Percentiles rank a stretch among this genome's conserved stretches.
Conservation (phyloP, 306 rosid genomes). For the Mucuna pruriens region DNA sequence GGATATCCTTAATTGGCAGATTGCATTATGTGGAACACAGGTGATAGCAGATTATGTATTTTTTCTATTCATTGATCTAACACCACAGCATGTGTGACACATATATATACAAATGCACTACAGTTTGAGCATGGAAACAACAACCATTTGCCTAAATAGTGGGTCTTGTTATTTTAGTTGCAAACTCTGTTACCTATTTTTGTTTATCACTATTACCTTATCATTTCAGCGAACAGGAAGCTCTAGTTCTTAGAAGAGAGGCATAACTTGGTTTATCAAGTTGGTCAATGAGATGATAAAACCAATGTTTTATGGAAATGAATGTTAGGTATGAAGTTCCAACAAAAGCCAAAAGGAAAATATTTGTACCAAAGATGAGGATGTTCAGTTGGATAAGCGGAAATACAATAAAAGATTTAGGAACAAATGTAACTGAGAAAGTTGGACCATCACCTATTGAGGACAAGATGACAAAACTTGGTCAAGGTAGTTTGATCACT, state of each 20-base stretch:
- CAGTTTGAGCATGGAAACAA: constrained; percentile 4
- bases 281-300: constrained; percentile 2
- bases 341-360: neutral
- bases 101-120: neutral
- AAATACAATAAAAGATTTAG: neutral
- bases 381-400: neutral
- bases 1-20: constrained; percentile 11
- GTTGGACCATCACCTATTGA: neutral
- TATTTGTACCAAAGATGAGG: neutral
- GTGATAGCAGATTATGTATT: neutral
- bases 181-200: neutral
- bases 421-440: neutral
- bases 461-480: neutral
- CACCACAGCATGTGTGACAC: neutral
- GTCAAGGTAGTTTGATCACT: neutral
- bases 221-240: neutral
- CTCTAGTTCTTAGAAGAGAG: neutral
- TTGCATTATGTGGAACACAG: neutral
- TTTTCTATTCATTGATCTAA: neutral
- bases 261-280: neutral
- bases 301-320: neutral
- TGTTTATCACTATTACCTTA: neutral
- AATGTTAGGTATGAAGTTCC: neutral
- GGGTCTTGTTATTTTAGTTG: neutral
- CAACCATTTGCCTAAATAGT: neutral